phyloP scores from a whole-genome alignment of 306 rosid genomes.

The Fragaria vesca region DNA sequence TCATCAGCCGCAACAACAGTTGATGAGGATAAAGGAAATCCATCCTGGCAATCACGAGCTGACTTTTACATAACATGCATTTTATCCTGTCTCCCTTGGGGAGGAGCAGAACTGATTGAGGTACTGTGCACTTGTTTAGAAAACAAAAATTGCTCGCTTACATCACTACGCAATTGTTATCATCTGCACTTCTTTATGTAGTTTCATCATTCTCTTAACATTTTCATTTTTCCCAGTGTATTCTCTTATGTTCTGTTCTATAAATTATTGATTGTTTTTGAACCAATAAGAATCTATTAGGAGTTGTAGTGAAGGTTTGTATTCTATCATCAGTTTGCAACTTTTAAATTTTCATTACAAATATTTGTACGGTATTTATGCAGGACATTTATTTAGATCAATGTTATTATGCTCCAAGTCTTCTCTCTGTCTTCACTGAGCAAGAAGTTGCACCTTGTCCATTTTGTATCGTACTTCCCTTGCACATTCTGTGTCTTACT shows the following conservation, averaged over 20 bases:
- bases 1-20: slow-evolving; percentile 98
- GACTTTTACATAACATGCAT: slow-evolving; percentile 91
- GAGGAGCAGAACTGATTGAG: slow-evolving; percentile 95
- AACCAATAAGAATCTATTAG: too few relatives aligned
- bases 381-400: background rate
- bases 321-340: background rate
- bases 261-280: too few relatives aligned
- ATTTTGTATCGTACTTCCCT: background rate
- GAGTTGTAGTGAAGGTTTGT: background rate
- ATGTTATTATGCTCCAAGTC: background rate
- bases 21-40: slow-evolving; percentile 97
- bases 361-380: background rate
- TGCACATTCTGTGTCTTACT: background rate
- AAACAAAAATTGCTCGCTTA: background rate
- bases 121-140: slow-evolving; percentile 40
- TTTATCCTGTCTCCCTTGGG: slow-evolving; percentile 97
- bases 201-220: background rate
- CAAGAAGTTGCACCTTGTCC: background rate
- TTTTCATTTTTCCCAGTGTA: background rate
- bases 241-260: too few relatives aligned
- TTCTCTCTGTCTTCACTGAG: background rate
- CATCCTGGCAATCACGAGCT: slow-evolving; percentile 96
- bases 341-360: background rate
- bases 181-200: background rate
- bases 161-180: background rate